These are phyloP conservation scores for Zizania palustris DNA, from an alignment of 202 grass and related monocot species.

Conservation along the genomic window DNA sequence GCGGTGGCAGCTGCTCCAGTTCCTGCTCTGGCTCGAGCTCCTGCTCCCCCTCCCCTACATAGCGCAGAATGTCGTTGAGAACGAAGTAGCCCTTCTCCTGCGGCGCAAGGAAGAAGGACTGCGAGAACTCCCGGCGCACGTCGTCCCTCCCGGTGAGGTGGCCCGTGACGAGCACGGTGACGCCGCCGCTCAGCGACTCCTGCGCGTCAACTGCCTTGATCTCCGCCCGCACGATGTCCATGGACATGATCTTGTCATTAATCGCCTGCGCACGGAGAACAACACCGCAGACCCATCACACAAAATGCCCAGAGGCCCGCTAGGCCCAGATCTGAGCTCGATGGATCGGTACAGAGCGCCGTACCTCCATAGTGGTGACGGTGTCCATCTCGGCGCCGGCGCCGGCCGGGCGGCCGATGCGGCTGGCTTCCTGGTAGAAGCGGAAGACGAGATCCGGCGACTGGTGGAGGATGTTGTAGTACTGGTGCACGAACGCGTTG, in stretches of 20 bases:
- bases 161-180: constrained; percentile 85
- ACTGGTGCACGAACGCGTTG: constrained; percentile 95
- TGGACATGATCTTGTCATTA: constrained; percentile 88
- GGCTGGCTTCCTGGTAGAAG: constrained; percentile 92
- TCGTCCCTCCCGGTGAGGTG: constrained; percentile 57
- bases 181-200: constrained; percentile 72
- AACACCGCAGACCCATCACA: neutral
- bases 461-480: constrained; percentile 95
- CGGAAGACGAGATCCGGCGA: constrained; percentile 83
- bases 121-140: constrained; percentile 67
- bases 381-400: constrained; percentile 55
- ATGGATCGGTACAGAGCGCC: neutral
- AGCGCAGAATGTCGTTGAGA: constrained; percentile 87
- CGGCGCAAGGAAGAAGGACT: constrained; percentile 97
- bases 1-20: neutral
- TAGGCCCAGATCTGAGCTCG: constrained; percentile 46
- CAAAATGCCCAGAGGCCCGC: neutral
- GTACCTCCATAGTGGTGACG: constrained; percentile 75
- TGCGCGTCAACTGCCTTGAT: constrained; percentile 85
- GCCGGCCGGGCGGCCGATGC: constrained; percentile 64
- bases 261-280: constrained; percentile 58
- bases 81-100: constrained; percentile 97
- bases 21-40: neutral
- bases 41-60: constrained; percentile 35
- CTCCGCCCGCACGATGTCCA: constrained; percentile 74